These are phyloP conservation scores for Brassica cretica DNA, from an alignment of 345 rosid species.

Conservation along the genomic window DNA sequence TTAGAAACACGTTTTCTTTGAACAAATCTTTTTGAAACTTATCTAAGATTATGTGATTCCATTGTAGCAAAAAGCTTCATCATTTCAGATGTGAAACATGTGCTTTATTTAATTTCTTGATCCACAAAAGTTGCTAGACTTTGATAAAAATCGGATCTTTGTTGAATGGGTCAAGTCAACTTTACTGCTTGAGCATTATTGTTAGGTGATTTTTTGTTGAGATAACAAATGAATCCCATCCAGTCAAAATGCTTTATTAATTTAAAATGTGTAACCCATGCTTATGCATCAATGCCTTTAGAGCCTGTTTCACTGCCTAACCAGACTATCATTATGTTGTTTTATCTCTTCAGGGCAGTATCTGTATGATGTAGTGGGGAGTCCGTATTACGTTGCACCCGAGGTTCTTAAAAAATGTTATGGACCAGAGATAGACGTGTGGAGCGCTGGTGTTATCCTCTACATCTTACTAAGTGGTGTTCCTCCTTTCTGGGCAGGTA, in stretches of 20 bases:
- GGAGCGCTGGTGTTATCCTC: slow-evolving; percentile 97
- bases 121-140: not conserved
- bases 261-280: not conserved
- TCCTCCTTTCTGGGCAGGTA: slow-evolving; percentile 99
- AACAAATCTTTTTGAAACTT: not conserved
- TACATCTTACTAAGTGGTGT: slow-evolving; percentile 93
- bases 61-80: not conserved
- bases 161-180: not conserved
- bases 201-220: not conserved
- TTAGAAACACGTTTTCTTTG: not conserved
- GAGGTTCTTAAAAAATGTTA: slow-evolving; percentile 85
- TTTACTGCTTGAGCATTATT: slow-evolving; percentile 5
- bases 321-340: not conserved
- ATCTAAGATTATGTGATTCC: not conserved
- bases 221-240: not conserved
- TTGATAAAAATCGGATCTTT: not conserved
- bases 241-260: not conserved
- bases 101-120: not conserved
- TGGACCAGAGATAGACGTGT: slow-evolving; percentile 90
- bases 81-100: not conserved
- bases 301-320: not conserved
- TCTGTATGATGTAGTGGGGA: slow-evolving; percentile 88
- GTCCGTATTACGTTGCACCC: slow-evolving; percentile 98
- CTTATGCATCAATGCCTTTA: not conserved
- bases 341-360: slow-evolving; percentile 59